Conservation (phyloP, 306 rosid species). For the Vigna trinervia region DNA sequence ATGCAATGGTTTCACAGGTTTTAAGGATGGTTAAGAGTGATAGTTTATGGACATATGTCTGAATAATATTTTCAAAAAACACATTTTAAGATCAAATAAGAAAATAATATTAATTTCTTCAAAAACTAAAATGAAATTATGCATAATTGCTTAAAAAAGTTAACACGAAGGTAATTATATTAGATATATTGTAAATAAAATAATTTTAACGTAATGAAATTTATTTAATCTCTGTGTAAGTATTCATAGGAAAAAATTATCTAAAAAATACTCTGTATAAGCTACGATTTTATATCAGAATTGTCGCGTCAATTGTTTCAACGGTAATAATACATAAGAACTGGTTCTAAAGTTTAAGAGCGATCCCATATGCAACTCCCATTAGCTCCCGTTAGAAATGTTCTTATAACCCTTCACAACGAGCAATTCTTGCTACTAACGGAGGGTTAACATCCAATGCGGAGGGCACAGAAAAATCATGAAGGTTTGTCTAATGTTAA, state of each 20-base stretch:
- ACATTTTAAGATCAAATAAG: no score
- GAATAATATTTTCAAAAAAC: no score
- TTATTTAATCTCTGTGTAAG: no score
- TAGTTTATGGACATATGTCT: no score
- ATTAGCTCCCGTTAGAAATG: neutral
- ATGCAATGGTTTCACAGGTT: neutral
- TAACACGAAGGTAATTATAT: no score
- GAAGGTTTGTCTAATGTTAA: constrained; percentile 12
- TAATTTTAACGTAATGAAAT: no score
- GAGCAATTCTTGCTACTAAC: neutral
- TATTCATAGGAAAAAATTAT: no score
- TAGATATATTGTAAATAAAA: no score
- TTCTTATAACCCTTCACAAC: neutral
- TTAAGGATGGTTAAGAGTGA: neutral
- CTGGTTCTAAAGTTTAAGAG: neutral
- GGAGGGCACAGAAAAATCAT: neutral
- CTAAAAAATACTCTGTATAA: no score
- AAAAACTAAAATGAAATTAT: no score
- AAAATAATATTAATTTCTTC: no score
- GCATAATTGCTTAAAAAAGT: no score
- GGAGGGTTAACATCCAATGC: constrained; percentile 31
- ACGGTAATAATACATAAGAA: neutral
- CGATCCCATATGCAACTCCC: neutral
- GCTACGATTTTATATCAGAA: neutral
- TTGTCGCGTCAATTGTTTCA: neutral